Conservation (phyloP, 345 rosid genomes). For the Lepidium sativum region DNA sequence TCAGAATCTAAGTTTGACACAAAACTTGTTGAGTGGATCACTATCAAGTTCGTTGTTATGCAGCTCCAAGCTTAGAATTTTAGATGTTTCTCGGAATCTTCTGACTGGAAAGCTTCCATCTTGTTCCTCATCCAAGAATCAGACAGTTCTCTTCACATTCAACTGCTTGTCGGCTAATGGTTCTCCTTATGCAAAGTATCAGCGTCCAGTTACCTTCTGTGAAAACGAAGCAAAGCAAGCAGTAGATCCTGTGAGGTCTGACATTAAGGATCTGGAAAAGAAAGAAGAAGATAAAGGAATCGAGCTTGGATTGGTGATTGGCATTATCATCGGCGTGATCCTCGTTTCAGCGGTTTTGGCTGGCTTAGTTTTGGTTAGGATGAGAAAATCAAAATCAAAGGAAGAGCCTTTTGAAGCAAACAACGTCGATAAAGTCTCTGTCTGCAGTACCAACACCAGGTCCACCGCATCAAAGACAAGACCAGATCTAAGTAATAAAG, state of each 20-base stretch:
- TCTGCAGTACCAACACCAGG: conserved; percentile 23
- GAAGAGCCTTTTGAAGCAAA: conserved; percentile 12
- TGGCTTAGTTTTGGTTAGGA: conserved; percentile 37
- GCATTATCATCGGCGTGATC: conserved; percentile 54
- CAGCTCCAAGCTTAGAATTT: conserved; percentile 35
- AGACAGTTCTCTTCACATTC: conserved; percentile 54
- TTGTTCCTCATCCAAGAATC: conserved; percentile 40
- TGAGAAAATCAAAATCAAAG: conserved; percentile 13
- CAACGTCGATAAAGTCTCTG: conserved; percentile 21
- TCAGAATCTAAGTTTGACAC: conserved; percentile 44
- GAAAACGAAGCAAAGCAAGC: conserved; percentile 68
- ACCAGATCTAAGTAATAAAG: conserved; percentile 26
- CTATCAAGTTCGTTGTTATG: conserved; percentile 46
- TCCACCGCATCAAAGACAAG: conserved; percentile 22
- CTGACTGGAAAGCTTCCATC: conserved; percentile 59
- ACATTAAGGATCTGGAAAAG: conserved; percentile 13
- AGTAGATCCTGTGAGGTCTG: conserved; percentile 47
- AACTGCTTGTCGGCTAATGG: conserved; percentile 56
- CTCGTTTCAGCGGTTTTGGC: conserved; percentile 35
- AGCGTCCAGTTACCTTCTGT: conserved; percentile 63
- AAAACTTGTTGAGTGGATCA: conserved; percentile 54
- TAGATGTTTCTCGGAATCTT: conserved; percentile 71
- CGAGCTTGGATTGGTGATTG: conserved; percentile 46
- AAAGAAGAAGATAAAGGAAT: conserved; percentile 30
- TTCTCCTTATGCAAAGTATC: conserved; percentile 34